Conservation (phyloP, 768 basidiomycete genomes). For the Floccularia luteovirens region DNA sequence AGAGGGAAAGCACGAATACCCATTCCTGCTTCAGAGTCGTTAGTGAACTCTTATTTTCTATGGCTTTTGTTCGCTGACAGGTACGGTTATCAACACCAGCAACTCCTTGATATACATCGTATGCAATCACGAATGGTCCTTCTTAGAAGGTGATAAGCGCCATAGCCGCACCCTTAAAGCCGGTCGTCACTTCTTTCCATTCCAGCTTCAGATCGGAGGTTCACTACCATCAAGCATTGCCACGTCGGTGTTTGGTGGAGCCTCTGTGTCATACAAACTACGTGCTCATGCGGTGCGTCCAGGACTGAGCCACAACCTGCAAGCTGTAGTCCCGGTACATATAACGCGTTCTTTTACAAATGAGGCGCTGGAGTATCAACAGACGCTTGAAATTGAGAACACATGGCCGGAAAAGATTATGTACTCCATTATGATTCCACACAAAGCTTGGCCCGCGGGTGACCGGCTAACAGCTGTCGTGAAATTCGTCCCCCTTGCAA, state of each 20-base stretch:
- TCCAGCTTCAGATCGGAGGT: slow-evolving; percentile 80
- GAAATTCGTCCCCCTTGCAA: slow-evolving; percentile 82
- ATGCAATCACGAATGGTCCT: slow-evolving; percentile 87
- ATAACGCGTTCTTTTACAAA: slow-evolving; percentile 68
- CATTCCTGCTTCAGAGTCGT: slow-evolving; percentile 49
- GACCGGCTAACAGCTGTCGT: slow-evolving; percentile 75
- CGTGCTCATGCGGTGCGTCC: slow-evolving; percentile 78
- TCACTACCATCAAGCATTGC: slow-evolving; percentile 73
- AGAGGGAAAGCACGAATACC: slow-evolving; percentile 77
- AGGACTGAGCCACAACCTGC: slow-evolving; percentile 53
- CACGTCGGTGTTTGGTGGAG: slow-evolving; percentile 48
- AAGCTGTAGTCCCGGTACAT: slow-evolving; percentile 50
- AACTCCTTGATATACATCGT: slow-evolving; percentile 51
- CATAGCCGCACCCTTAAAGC: slow-evolving; percentile 89
- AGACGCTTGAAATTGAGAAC: slow-evolving; percentile 92
- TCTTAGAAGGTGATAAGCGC: slow-evolving; percentile 76
- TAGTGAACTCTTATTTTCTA: slow-evolving; percentile 18
- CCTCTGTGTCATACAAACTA: slow-evolving; percentile 81
- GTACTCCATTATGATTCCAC: slow-evolving; percentile 90
- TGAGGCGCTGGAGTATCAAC: slow-evolving; percentile 92
- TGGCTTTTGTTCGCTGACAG: slow-evolving; percentile 4
- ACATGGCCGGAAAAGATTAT: slow-evolving; percentile 97
- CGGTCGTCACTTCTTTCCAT: slow-evolving; percentile 91
- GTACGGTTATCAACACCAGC: slow-evolving; percentile 35
- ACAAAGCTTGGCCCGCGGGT: slow-evolving; percentile 93